Evolutionary conservation across 78 protist genomes (phyloP), one percentile per base, ranked within the genome.

Genomic region (Protostelium mycophagum): DNA sequence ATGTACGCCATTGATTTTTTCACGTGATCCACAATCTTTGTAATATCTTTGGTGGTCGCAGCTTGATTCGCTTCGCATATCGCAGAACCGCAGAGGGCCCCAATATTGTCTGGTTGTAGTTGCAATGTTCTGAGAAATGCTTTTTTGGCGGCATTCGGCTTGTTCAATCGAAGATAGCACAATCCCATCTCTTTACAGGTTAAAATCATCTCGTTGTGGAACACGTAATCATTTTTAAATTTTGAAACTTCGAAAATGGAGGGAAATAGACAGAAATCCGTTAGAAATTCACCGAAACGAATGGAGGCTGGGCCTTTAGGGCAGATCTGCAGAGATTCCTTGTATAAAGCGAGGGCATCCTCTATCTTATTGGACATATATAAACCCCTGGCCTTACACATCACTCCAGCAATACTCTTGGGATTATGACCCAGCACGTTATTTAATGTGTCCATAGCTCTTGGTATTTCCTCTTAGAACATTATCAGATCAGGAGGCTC

Each of bases 51-150:
- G 1, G 35, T 89, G 25, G 84, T 29, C 28, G 38, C 35, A 0
- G 83, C 39, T 0, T 63, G 31, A 73, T 95, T 92, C 88, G 88
- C 38, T 10, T 83, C 38, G 0, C 88, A 51, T 35, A 89, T 35
- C 38, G 92, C 86, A 31, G 91, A 84, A 28, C 91, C 95, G 1
- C 85, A 87, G 85, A 90, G 5, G 0, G 97, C 97, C 0, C 91
- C 93, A 25, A 90, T 93, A 63, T 95, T 90, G 28, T 87, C 85
- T 37, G 88, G 92, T 35, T 93, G 95, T 37, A 93, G n/a, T 38
- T 90, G 84, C 34, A 95, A 90, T 10, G 89, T 91, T 1, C 95
- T 88, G 86, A 88, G 28, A 28, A 90, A 93, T 35, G 93, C 36
- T 10, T 85, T 85, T 10, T 83, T 87, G 1, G 97, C 95, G 35